A percentile compares a stretch with the other conserved stretches of the same genome.
phyloP scores from a whole-genome alignment of 768 basidiomycete genomes.

The Megacollybia marginata region DNA sequence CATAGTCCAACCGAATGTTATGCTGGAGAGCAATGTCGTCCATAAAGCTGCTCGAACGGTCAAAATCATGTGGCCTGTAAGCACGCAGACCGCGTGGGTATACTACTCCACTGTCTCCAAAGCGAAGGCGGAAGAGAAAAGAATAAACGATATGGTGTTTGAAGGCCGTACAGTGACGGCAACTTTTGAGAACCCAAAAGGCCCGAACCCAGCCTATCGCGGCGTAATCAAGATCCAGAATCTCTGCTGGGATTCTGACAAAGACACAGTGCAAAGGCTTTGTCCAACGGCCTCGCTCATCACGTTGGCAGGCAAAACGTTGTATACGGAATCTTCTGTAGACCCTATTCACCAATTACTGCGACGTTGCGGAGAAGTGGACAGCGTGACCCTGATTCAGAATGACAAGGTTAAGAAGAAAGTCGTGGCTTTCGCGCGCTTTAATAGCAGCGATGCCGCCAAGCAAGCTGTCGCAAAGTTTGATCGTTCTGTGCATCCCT shows the following conservation, averaged over 20 bases:
- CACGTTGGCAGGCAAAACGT: slow-evolving; percentile 23
- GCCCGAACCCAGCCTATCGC: slow-evolving; percentile 27
- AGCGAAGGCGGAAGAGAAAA: slow-evolving; percentile 35
- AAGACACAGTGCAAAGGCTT: slow-evolving; percentile 24
- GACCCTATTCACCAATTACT: slow-evolving; percentile 28
- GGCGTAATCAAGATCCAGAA: slow-evolving; percentile 35
- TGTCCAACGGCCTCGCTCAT: slow-evolving; percentile 17
- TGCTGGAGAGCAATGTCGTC: slow-evolving; percentile 1
- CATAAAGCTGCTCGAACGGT: slow-evolving; percentile 17
- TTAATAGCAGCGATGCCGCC: slow-evolving; percentile 25
- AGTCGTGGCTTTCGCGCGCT: slow-evolving; percentile 35
- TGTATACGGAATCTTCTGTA: slow-evolving; percentile 25
- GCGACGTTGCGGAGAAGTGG: slow-evolving; percentile 26
- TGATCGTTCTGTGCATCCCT: slow-evolving; percentile 2
- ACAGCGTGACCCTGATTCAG: slow-evolving; percentile 32
- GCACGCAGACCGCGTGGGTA: slow-evolving; percentile 35
- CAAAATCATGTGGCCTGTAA: slow-evolving; percentile 38
- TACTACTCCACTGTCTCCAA: slow-evolving; percentile 32
- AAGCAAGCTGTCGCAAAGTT: slow-evolving; percentile 19
- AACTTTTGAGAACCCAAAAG: slow-evolving; percentile 21
- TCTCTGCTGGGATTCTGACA: slow-evolving; percentile 27
- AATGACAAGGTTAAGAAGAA: slow-evolving; percentile 21
- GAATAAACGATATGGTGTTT: slow-evolving; percentile 30
- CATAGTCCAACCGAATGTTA: slow-evolving; percentile 1
- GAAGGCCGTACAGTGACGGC: slow-evolving; percentile 33